Evolutionary conservation across 768 basidiomycete genomes (phyloP), one percentile per base, ranked within the genome.

Genomic region (Hypholoma sublateritium): DNA sequence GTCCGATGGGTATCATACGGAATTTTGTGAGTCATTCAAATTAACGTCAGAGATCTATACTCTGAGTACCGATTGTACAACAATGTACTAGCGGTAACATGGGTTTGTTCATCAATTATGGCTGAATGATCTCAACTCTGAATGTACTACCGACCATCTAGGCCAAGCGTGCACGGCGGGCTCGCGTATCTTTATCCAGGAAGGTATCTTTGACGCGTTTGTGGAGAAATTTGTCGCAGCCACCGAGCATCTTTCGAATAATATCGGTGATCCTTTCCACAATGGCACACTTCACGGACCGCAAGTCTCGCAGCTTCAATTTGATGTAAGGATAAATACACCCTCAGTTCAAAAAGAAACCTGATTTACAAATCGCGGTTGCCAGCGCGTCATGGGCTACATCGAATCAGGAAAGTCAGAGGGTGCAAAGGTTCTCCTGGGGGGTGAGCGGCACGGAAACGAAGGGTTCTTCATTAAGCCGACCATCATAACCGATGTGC

Each of bases 131-230:
- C 16, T 44, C 12, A 14, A 73, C 82, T 62, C 76, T 39, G 16
- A n/a, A n/a, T 24, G 60, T 63, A 56, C 62, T 56, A 65, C 62
- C 36, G 57, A 65, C 16, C 22, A 12, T 28, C 21, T 49, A 56
- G 89, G 93, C 17, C 92, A 94, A 71, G 77, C 80, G 13, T 94
- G 93, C 73, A 84, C 83, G 62, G 91, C 91, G 13, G 89, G 91
- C 13, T 88, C 91, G 19, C 83, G 93, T 59, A 85, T 94, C 65
- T 93, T 80, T 65, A 89, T 95, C 4, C 92, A 94, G 66, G 85
- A 80, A 56, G 73, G 76, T 3, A 83, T 94, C 62, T 93, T 94
- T 73, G 91, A 94, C 70, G 69, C 84, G 59, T 93, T 94, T 77
- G 65, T 93, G 53, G 64, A 71, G 28, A 86, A 92, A 70, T 77